Percentiles rank a stretch among this genome's conserved stretches.
phyloP scores from a whole-genome alignment of 257 asterid genomes.

The Nicotiana tomentosiformis region DNA sequence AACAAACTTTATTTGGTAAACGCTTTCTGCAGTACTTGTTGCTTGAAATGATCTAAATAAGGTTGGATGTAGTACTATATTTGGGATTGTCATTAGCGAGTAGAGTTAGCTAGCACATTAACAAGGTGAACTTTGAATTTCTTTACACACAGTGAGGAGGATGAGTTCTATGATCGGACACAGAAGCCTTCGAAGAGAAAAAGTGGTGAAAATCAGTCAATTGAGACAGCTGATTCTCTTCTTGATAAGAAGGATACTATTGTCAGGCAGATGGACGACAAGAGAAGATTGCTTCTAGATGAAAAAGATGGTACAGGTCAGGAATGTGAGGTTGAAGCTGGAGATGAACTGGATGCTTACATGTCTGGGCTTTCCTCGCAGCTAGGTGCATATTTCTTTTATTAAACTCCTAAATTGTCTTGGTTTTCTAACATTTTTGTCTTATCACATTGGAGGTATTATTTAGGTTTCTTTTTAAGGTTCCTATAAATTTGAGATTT shows the following conservation, averaged over 20 bases:
- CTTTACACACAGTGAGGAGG: conserved; percentile 64
- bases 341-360: conserved; percentile 94
- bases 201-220: conserved; percentile 60
- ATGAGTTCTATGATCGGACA: conserved; percentile 89
- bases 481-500: neutral
- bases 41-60: too few relatives aligned
- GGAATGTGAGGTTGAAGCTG: conserved; percentile 32
- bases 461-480: neutral
- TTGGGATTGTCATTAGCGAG: neutral
- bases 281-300: conserved; percentile 44
- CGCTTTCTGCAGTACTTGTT: too few relatives aligned
- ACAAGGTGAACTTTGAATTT: conserved; percentile 7
- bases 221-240: conserved; percentile 95
- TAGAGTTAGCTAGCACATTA: neutral
- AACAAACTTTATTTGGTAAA: neutral
- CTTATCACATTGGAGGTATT: neutral
- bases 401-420: neutral
- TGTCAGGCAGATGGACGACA: conserved; percentile 55
- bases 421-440: neutral
- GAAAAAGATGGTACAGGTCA: conserved; percentile 22
- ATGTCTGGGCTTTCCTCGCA: conserved; percentile 93
- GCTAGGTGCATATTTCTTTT: conserved; percentile 48
- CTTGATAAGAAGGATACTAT: conserved; percentile 85
- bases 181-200: conserved; percentile 54
- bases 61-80: neutral